Evolutionary conservation across 805 yeast genomes (phyloP), one percentile per base, ranked within the genome.

Genomic region (Saccharomycopsis lassenensis): DNA sequence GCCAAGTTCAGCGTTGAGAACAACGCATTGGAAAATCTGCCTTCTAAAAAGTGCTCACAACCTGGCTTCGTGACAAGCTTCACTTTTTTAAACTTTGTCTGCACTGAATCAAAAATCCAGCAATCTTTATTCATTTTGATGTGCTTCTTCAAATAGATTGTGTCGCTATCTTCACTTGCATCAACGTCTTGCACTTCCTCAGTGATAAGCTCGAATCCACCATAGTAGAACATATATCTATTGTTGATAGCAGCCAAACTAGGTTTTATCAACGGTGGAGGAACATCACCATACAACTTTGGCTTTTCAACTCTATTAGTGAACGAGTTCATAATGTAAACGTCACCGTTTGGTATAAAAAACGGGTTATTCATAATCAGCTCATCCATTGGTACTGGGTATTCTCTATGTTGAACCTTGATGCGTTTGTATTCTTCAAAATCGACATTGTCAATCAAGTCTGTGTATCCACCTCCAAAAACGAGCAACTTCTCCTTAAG

Each of bases 361-460:
- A 61, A 46, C 23, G 74, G 67, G 28, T 62, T 59, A 34, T 54
- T 57, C 6, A 71, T 46, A 11, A 69, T 55, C 2, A 50, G 52
- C 8, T 56, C 54, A 21, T 61, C 50, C 23, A 71, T 44, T 0
- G 77, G 76, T 4, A 62, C 54, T 2, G 67, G 74, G 39, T 67
- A 57, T n/a, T 12, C 19, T 5, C 12, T 5, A 7, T 22, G 22
- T 15, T 19, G 15, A 12, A 29, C 32, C 18, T 29, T 29, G 15
- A 29, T 29, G 19, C 11, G 15, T 14, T 19, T 16, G 6, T 16
- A 6, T 7, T 29, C 19, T 15, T 19, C 22, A 8, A 15, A 6
- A 15, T n/a, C n/a, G 10, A 16, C 22, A 19, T 29, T 29, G n/a
- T 29, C 23, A 6, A 12, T 5, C 12, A 16, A 16, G 21, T 16